Base-by-base conservation (phyloP, 2,329 filamentous ascomycete species). In the Didymella pomorum region DNA sequence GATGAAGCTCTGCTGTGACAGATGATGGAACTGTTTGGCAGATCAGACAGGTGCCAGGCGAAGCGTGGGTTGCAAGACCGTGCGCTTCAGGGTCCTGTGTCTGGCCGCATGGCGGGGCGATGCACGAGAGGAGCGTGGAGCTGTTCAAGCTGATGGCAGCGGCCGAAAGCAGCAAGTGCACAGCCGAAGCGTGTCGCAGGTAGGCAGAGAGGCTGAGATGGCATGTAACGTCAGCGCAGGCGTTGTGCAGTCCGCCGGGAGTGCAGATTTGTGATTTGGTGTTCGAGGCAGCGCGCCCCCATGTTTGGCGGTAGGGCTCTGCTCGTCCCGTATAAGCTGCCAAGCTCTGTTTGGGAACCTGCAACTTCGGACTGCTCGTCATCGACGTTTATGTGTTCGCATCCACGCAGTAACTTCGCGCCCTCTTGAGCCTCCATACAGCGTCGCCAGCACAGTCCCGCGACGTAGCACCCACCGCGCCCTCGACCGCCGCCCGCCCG, bases 181-280 rank as follows among this genome's bases (percentile, higher is more conserved):
- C 51, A 56, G 61, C 58, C 58, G 43, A 42, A 28, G 47, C 18
- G 51, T 39, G 47, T 52, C 14, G 47, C 55, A 54, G 51, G 51
- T 39, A 21, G 33, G 16, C 20, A 14, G 43, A 47, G 48, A 37
- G 50, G 50, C 45, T 50, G 44, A 49, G 39, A 11, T 23, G 39
- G 18, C 41, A 16, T 42, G 50, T 39, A 26, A 50, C n/a, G 56
- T 54, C 56, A 54, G 56, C 50, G 33, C 12, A 10, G 46, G 12
- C 46, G 49, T 28, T 46, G 25, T 33, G 26, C 41, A 46, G 45
- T 21, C 20, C 31, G 45, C 50, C 33, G n/a, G 18, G 41, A 4
- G 45, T 46, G 41, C 37, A 23, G 25, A 16, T 21, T 47, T 25
- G 42, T 18, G 31, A 21, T 46, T 50, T 54, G 39, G 46, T 35